These are phyloP conservation scores for Berberis thunbergii DNA, from an alignment of 164 flowering plant genomes.

Conservation along the genomic window DNA sequence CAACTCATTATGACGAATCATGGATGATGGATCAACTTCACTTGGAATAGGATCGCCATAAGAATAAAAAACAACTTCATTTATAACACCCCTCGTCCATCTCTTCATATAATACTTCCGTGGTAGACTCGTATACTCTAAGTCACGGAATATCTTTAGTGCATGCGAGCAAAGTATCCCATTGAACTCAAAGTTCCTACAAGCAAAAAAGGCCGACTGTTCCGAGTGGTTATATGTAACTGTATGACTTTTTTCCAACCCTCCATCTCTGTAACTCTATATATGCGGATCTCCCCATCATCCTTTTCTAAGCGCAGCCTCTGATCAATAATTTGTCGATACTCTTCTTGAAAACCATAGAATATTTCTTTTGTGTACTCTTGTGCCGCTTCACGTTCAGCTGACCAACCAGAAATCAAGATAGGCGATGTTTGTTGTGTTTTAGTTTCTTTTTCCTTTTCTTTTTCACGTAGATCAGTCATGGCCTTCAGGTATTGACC, in stretches of 20 bases:
- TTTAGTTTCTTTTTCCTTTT: not conserved
- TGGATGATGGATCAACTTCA: too few relatives aligned
- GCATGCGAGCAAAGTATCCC: not conserved
- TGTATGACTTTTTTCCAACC: not conserved
- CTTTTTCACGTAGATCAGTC: not conserved
- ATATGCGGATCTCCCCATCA: not conserved
- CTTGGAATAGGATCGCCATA: not conserved
- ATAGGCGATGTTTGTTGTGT: not conserved
- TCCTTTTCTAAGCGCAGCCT: not conserved
- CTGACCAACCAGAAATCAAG: not conserved
- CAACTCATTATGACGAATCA: too few relatives aligned
- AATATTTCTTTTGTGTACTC: slow-evolving; percentile 1
- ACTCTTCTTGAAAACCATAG: not conserved
- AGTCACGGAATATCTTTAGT: not conserved
- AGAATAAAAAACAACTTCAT: not conserved
- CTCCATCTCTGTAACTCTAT: not conserved
- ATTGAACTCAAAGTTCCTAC: not conserved
- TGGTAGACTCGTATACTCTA: not conserved
- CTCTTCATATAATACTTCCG: not conserved
- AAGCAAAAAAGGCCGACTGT: not conserved
- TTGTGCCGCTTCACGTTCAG: not conserved
- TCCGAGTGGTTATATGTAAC: not conserved
- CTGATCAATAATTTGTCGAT: not conserved
- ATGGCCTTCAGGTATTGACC: not conserved
- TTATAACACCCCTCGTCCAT: not conserved